Percentiles rank a stretch among this genome's conserved stretches.
Conservation (phyloP, 768 basidiomycete genomes). For the Pholiota conissans region DNA sequence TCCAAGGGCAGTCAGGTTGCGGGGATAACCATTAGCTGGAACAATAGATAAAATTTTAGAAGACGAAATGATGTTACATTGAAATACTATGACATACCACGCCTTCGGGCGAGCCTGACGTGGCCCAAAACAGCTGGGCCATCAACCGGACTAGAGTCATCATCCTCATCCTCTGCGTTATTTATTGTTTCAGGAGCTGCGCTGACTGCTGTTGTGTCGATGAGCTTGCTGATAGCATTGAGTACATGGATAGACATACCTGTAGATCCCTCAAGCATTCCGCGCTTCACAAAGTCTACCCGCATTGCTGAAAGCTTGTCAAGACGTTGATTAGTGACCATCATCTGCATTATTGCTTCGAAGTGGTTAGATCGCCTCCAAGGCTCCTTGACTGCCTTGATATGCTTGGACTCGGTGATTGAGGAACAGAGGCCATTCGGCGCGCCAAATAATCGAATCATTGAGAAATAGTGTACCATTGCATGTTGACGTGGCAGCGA, state of each 20-base stretch:
- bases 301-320: conserved; percentile 28
- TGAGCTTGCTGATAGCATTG: no score
- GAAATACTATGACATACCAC: conserved; percentile 7
- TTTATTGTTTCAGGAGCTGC: background rate
- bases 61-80: background rate
- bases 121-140: background rate
- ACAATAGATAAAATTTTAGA: background rate
- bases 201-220: no score
- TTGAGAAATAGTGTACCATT: background rate
- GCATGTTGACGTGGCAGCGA: background rate
- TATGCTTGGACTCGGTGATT: conserved; percentile 29
- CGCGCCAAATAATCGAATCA: conserved; percentile 23
- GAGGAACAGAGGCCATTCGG: conserved; percentile 31
- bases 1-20: background rate
- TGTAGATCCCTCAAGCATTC: conserved; percentile 14
- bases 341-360: conserved; percentile 35
- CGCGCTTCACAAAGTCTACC: conserved; percentile 9
- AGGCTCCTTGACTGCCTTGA: conserved; percentile 33
- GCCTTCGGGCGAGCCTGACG: conserved; percentile 5
- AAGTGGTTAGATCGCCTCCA: conserved; percentile 30
- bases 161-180: background rate
- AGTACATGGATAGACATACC: no score
- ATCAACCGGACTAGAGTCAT: background rate
- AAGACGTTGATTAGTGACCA: conserved; percentile 27
- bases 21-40: background rate